phyloP scores from a whole-genome alignment of 306 rosid species.

The Cicer bijugum region DNA sequence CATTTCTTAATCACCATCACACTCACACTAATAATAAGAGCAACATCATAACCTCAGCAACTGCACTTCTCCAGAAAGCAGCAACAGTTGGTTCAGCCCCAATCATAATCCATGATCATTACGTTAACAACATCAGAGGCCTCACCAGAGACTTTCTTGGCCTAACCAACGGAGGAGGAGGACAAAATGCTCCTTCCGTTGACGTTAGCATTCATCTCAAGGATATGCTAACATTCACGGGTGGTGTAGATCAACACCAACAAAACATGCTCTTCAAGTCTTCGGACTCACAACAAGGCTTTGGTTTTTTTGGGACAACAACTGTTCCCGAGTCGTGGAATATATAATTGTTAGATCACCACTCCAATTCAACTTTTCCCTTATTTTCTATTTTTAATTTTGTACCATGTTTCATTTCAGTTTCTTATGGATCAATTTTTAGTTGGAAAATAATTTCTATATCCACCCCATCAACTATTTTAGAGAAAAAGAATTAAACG shows the following conservation, averaged over 20 bases:
- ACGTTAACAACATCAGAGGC: constrained; percentile 45
- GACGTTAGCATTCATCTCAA: constrained; percentile 55
- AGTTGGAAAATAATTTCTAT: no score
- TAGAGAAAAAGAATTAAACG: no score
- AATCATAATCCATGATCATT: constrained; percentile 43
- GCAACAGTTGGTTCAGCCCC: constrained; percentile 67
- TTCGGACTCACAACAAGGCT: constrained; percentile 57
- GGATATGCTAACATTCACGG: constrained; percentile 71
- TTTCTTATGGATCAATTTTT: no score
- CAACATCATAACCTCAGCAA: constrained; percentile 68
- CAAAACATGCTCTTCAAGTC: constrained; percentile 52
- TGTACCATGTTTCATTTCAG: no score
- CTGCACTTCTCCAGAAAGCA: constrained; percentile 91
- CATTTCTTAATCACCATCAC: constrained; percentile 43
- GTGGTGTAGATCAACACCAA: constrained; percentile 52
- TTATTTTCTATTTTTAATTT: no score
- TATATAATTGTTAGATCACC: constrained; percentile 42
- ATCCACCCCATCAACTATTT: no score
- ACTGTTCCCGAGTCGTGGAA: constrained; percentile 70
- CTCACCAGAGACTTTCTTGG: constrained; percentile 84
- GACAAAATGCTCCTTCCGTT: constrained; percentile 25
- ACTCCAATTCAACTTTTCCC: neutral
- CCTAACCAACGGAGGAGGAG: constrained; percentile 43
- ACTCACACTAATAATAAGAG: neutral
- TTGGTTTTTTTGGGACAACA: constrained; percentile 64